These are phyloP conservation scores for Crucibulum cyathiforme DNA, from an alignment of 1,284 basidiomycete genomes.

Conservation along the genomic window DNA sequence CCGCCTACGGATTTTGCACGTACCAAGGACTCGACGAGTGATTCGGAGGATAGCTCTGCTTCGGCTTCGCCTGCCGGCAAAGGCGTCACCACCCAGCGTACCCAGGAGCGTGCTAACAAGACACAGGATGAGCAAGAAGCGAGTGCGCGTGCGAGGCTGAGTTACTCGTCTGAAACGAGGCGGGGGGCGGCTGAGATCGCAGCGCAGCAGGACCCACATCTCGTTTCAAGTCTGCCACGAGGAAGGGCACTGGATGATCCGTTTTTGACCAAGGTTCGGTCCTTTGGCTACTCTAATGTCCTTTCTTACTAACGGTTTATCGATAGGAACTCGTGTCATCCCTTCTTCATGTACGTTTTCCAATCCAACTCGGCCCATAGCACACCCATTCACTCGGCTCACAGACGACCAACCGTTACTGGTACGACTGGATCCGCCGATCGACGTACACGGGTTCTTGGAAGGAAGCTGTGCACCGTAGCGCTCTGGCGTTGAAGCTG, in stretches of 20 bases:
- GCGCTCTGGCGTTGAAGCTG: slow-evolving; percentile 84
- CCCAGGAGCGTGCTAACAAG: not conserved
- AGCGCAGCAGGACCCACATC: slow-evolving; percentile 2
- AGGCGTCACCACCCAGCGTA: not conserved
- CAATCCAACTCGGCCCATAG: not conserved
- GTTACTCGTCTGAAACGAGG: not conserved
- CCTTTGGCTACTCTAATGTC: slow-evolving; percentile 24
- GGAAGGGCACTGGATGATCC: slow-evolving; percentile 47
- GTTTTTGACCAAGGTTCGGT: slow-evolving; percentile 58
- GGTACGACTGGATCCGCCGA: slow-evolving; percentile 84
- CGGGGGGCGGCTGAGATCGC: slow-evolving; percentile 3
- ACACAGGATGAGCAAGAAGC: not conserved
- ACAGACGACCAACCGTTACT: slow-evolving; percentile 72
- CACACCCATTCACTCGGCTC: slow-evolving; percentile 42
- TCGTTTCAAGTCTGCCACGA: slow-evolving; percentile 4
- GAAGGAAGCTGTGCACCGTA: slow-evolving; percentile 90
- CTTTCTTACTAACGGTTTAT: not conserved
- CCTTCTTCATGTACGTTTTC: slow-evolving; percentile 54
- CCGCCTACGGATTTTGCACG: slow-evolving; percentile 45
- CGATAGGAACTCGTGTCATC: slow-evolving; percentile 56
- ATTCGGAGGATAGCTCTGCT: not conserved
- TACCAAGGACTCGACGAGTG: not conserved
- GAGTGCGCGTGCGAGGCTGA: not conserved
- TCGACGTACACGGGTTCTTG: slow-evolving; percentile 90
- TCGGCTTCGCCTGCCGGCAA: not conserved